A percentile compares a stretch with the other conserved stretches of the same genome.
Conservation (phyloP, 2,329 filamentous ascomycete genomes). For the Arthrocladium fulminans region DNA sequence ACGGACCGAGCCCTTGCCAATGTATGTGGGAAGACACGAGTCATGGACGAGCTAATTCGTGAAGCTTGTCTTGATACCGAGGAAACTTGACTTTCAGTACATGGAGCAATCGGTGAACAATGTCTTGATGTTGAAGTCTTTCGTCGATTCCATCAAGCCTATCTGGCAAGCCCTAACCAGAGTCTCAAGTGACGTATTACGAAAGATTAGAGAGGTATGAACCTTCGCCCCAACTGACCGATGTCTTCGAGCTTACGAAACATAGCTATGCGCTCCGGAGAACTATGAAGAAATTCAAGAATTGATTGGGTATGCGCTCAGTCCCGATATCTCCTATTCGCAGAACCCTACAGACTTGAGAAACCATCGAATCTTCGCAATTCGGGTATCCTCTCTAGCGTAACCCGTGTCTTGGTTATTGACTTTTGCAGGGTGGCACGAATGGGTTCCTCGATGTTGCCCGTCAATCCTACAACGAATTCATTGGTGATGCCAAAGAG, state of each 20-base stretch:
- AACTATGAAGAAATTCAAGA: constrained; percentile 53
- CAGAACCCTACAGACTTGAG: constrained; percentile 73
- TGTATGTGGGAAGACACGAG: constrained; percentile 36
- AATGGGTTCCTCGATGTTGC: constrained; percentile 83
- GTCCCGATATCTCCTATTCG: constrained; percentile 71
- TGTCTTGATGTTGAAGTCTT: constrained; percentile 77
- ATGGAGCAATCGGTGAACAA: constrained; percentile 79
- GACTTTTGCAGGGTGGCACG: constrained; percentile 55
- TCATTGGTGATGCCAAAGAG: constrained; percentile 65
- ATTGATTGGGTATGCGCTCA: constrained; percentile 62
- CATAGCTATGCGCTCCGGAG: constrained; percentile 54
- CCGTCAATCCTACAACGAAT: constrained; percentile 80
- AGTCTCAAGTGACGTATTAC: constrained; percentile 55
- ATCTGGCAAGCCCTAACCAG: constrained; percentile 60
- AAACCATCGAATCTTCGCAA: constrained; percentile 83
- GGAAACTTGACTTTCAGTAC: constrained; percentile 54
- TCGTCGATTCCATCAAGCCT: constrained; percentile 58
- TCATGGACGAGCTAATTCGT: constrained; percentile 17
- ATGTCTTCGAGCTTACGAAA: constrained; percentile 7
- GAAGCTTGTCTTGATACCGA: constrained; percentile 68
- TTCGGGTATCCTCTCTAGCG: constrained; percentile 49
- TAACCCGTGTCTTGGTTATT: constrained; percentile 14
- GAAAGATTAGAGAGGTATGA: constrained; percentile 54
- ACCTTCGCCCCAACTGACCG: too few relatives aligned
- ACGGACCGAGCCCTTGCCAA: constrained; percentile 70